Evolutionary conservation across 805 yeast genomes (phyloP).

Genomic region (Wickerhamiella dianesei): DNA sequence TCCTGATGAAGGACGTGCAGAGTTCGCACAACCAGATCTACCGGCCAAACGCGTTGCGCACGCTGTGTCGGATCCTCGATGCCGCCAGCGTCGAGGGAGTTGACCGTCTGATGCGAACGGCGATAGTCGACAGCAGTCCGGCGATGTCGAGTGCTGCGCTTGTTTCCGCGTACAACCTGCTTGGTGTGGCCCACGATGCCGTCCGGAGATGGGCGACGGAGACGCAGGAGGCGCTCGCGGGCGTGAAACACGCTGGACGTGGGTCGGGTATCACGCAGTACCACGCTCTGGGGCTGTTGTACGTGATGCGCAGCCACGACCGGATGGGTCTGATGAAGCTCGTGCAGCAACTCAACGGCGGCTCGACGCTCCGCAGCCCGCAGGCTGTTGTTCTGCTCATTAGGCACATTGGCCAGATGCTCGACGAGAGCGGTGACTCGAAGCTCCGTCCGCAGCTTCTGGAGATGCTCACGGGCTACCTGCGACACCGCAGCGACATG

Average conservation of each 20-base stretch:
- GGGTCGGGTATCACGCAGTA: slow-evolving; percentile 65
- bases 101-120: slow-evolving; percentile 82
- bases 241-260: slow-evolving; percentile 21
- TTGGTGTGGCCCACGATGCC: slow-evolving; percentile 81
- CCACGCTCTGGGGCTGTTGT: slow-evolving; percentile 86
- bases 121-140: slow-evolving; percentile 84
- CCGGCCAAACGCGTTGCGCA: slow-evolving; percentile 90
- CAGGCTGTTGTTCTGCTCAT: slow-evolving; percentile 77
- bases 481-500: slow-evolving; percentile 71
- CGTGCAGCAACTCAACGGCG: slow-evolving; percentile 58
- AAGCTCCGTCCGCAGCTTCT: slow-evolving; percentile 44
- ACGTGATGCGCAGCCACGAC: slow-evolving; percentile 79
- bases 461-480: slow-evolving; percentile 54
- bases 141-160: slow-evolving; percentile 87
- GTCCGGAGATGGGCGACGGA: slow-evolving; percentile 91
- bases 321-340: slow-evolving; percentile 86
- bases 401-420: slow-evolving; percentile 46
- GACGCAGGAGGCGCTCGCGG: slow-evolving; percentile 69
- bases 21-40: slow-evolving; percentile 44
- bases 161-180: slow-evolving; percentile 75
- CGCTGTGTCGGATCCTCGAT: slow-evolving; percentile 80
- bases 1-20: slow-evolving; percentile 96
- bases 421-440: slow-evolving; percentile 45
- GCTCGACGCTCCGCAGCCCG: slow-evolving; percentile 55
- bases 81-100: slow-evolving; percentile 75